A percentile compares a stretch with the other conserved stretches of the same genome.
phyloP scores from a whole-genome alignment of 106 monocot species.

The Acorus calamus region DNA sequence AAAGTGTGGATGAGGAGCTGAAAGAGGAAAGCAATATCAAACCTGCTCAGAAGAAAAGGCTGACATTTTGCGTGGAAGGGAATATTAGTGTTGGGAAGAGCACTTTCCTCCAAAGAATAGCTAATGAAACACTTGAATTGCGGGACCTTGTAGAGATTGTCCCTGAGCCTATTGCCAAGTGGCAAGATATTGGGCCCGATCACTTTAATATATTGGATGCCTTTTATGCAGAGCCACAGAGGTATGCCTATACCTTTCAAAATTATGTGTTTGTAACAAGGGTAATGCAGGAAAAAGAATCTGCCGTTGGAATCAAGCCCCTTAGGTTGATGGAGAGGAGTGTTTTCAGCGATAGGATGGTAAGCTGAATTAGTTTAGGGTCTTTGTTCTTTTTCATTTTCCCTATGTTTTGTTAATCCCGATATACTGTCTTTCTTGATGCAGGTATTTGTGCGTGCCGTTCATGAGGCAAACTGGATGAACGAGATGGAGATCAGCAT shows the following conservation, averaged over 20 bases:
- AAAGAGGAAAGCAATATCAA: conserved; percentile 38
- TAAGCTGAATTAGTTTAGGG: conserved; percentile 10
- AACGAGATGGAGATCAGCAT: conserved; percentile 99
- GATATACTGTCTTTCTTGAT: background rate
- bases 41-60: conserved; percentile 63
- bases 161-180: conserved; percentile 82
- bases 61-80: conserved; percentile 96
- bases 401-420: background rate
- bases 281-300: conserved; percentile 97
- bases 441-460: conserved; percentile 95
- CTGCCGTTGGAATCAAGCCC: conserved; percentile 72
- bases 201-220: conserved; percentile 99
- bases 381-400: background rate
- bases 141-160: conserved; percentile 97
- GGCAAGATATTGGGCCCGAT: conserved; percentile 96
- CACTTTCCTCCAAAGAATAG: conserved; percentile 90
- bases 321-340: conserved; percentile 94
- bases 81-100: conserved; percentile 98
- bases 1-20: conserved; percentile 81
- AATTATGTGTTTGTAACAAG: conserved; percentile 98
- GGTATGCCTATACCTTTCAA: conserved; percentile 98
- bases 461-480: conserved; percentile 99
- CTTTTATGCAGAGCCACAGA: conserved; percentile 91
- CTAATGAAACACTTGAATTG: conserved; percentile 89
- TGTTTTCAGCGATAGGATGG: conserved; percentile 96